phyloP scores from a whole-genome alignment of 2,329 filamentous ascomycete species.

The Emergomyces africanus region DNA sequence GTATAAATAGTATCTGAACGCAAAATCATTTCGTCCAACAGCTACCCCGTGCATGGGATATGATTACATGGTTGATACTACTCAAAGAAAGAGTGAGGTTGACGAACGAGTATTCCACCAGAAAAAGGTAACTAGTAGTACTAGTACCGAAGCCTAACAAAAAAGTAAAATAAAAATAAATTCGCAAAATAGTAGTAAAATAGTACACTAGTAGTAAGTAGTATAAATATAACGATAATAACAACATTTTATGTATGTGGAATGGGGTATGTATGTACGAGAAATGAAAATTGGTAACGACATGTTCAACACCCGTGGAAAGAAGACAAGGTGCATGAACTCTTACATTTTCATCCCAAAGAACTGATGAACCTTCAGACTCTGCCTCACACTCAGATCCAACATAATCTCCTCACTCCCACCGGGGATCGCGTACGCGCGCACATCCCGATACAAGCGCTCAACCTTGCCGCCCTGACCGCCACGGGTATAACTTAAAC shows the following conservation, averaged over 20 bases:
- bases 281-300: neutral
- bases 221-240: neutral
- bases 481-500: constrained; percentile 79
- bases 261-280: neutral
- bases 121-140: too few species aligned
- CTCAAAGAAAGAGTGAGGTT: neutral
- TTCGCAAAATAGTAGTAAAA: neutral
- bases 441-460: constrained; percentile 84
- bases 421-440: constrained; percentile 92
- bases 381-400: constrained; percentile 87
- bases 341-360: constrained; percentile 94
- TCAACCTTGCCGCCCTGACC: constrained; percentile 95
- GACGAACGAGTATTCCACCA: neutral
- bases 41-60: neutral
- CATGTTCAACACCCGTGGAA: neutral
- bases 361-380: constrained; percentile 73
- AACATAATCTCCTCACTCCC: constrained; percentile 98
- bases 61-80: neutral
- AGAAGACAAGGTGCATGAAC: neutral
- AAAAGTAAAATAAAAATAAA: neutral
- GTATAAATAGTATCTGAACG: neutral
- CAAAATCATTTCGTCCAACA: neutral
- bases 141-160: too few species aligned
- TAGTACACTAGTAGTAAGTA: too few species aligned
- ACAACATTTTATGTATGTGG: neutral